Conservation (phyloP, 305 asterid species). For the Withania somnifera region DNA sequence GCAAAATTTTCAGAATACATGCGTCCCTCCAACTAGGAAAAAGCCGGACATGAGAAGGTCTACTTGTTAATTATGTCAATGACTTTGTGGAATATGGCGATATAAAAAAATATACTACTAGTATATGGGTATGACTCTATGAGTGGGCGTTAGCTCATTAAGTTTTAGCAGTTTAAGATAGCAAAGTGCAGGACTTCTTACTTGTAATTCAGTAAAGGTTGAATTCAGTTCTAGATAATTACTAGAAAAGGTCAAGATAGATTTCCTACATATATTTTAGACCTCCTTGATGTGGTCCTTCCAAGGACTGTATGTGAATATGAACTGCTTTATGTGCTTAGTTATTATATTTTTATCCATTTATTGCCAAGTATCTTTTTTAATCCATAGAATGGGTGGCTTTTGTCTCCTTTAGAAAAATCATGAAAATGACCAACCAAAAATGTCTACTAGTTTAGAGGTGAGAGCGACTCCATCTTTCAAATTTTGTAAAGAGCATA, state of each 20-base stretch:
- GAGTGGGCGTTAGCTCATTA: not conserved
- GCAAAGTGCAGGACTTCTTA: not conserved
- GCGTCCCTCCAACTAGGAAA: not conserved
- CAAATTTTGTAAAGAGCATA: not conserved
- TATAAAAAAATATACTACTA: not conserved
- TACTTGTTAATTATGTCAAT: not conserved
- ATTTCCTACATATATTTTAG: too few species aligned
- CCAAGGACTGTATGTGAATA: too few species aligned
- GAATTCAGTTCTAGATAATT: not conserved
- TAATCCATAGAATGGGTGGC: not conserved
- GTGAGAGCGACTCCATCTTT: not conserved
- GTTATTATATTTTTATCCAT: not conserved
- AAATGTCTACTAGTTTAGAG: not conserved
- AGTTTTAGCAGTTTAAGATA: not conserved
- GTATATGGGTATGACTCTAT: not conserved
- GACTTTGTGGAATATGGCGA: not conserved
- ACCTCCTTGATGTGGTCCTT: too few species aligned
- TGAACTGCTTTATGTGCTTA: too few species aligned
- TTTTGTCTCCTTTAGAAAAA: not conserved
- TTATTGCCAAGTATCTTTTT: not conserved
- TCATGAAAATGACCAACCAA: not conserved
- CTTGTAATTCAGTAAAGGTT: not conserved
- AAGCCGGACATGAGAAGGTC: not conserved
- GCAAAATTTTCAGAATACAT: not conserved
- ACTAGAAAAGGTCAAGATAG: too few species aligned